A percentile compares a stretch with the other conserved stretches of the same genome.
phyloP scores from a whole-genome alignment of 768 basidiomycete species.

The Pulveroboletus frians region DNA sequence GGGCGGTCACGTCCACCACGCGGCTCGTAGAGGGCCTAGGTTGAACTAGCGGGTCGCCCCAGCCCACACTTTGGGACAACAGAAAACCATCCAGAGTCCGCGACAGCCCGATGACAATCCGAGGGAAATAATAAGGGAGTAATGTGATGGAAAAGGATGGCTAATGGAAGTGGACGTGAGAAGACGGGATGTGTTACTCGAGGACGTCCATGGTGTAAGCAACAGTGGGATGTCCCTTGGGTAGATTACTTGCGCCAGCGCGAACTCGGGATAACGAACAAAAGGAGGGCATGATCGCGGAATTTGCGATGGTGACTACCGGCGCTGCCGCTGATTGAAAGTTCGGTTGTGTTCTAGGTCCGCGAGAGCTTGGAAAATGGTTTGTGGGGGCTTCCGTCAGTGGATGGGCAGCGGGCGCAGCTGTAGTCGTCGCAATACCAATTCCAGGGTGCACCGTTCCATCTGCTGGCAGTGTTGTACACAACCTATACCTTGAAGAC shows the following conservation, averaged over 20 bases:
- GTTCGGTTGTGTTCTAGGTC: too few relatives aligned
- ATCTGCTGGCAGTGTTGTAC: too few relatives aligned
- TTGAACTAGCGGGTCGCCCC: constrained; percentile 34
- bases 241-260: constrained; percentile 36
- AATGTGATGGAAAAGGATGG: constrained; percentile 6
- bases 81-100: constrained; percentile 20
- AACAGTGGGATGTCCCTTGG: constrained; percentile 32
- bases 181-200: constrained; percentile 18
- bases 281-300: too few relatives aligned
- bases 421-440: too few relatives aligned
- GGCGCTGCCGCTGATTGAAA: too few relatives aligned
- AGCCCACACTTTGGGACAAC: constrained; percentile 30
- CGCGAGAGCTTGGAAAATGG: too few relatives aligned
- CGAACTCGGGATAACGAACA: constrained; percentile 24
- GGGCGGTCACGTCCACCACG: constrained; percentile 35
- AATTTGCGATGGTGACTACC: too few relatives aligned
- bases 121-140: constrained; percentile 16
- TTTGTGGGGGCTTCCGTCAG: too few relatives aligned
- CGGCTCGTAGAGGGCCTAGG: constrained; percentile 36
- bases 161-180: constrained; percentile 19
- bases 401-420: too few relatives aligned
- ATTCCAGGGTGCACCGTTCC: too few relatives aligned
- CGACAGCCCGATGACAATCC: constrained; percentile 19
- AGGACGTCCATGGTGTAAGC: constrained; percentile 35
- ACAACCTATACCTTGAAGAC: too few relatives aligned